phyloP scores from a whole-genome alignment of 2,329 filamentous ascomycete genomes.

The Aureobasidium sp. region DNA sequence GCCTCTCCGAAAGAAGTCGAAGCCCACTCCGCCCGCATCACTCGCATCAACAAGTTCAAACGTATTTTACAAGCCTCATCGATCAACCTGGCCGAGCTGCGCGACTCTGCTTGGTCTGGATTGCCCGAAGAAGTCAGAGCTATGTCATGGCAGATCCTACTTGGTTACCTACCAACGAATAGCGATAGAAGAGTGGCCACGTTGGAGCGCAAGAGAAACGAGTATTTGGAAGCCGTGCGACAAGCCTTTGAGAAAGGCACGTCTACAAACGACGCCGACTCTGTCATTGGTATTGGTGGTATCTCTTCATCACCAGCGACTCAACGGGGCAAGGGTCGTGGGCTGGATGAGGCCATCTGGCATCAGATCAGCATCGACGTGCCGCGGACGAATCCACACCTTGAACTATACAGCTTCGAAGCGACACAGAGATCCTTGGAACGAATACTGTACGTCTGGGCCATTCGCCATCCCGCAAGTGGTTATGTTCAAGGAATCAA shows the following conservation, averaged over 20 bases:
- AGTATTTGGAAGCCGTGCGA: slow-evolving; percentile 85
- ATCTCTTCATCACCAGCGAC: slow-evolving; percentile 31
- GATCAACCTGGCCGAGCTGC: slow-evolving; percentile 74
- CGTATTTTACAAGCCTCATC: slow-evolving; percentile 85
- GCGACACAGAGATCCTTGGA: slow-evolving; percentile 91
- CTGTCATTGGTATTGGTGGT: slow-evolving; percentile 46
- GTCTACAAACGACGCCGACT: slow-evolving; percentile 28
- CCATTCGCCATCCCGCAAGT: slow-evolving; percentile 90
- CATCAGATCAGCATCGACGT: slow-evolving; percentile 99
- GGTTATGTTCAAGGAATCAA: slow-evolving; percentile 99
- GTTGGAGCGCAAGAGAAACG: slow-evolving; percentile 87
- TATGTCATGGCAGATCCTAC: slow-evolving; percentile 96
- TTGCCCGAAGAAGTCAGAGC: slow-evolving; percentile 90
- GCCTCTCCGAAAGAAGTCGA: slow-evolving; percentile 78
- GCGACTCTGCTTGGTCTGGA: slow-evolving; percentile 85
- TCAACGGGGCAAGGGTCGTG: slow-evolving; percentile 56
- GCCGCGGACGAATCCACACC: slow-evolving; percentile 88
- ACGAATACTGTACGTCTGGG: slow-evolving; percentile 94
- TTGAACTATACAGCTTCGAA: slow-evolving; percentile 90
- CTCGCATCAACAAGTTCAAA: slow-evolving; percentile 98
- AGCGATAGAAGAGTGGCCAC: slow-evolving; percentile 85
- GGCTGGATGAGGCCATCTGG: slow-evolving; percentile 95
- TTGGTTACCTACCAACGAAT: slow-evolving; percentile 94
- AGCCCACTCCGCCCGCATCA: slow-evolving; percentile 75
- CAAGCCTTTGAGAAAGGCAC: slow-evolving; percentile 53